Conservation (phyloP, 2,329 filamentous ascomycete species). For the Hypoxylon sp. region DNA sequence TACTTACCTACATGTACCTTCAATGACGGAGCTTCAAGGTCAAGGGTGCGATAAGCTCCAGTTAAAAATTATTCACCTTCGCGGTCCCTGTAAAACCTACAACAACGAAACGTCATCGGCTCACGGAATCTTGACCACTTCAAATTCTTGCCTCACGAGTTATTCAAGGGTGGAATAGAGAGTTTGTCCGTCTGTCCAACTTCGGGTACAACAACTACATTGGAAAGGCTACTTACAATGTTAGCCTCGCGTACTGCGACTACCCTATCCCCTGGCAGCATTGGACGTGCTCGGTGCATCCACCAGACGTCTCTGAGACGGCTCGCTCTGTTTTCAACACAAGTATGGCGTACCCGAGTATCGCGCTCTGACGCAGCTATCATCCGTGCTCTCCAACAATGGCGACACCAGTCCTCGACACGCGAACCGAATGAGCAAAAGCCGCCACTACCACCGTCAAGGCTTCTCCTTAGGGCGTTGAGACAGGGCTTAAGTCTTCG, state of each 20-base stretch:
- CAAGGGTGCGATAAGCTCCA: slow-evolving; percentile 17
- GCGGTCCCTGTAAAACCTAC: not conserved
- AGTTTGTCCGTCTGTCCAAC: not conserved
- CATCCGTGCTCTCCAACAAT: slow-evolving; percentile 44
- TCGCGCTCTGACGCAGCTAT: slow-evolving; percentile 30
- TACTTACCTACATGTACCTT: not conserved
- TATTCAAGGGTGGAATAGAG: not conserved
- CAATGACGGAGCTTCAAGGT: not conserved
- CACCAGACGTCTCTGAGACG: slow-evolving; percentile 32
- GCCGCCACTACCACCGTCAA: slow-evolving; percentile 49
- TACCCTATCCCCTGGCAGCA: slow-evolving; percentile 37
- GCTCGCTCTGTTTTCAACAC: slow-evolving; percentile 23
- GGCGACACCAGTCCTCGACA: slow-evolving; percentile 49
- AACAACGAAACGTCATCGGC: slow-evolving; percentile 23
- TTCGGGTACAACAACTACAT: not conserved
- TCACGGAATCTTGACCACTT: not conserved
- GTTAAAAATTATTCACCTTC: slow-evolving; percentile 7
- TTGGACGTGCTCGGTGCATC: slow-evolving; percentile 41
- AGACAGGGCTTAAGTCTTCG: slow-evolving; percentile 56
- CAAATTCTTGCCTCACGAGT: slow-evolving; percentile 1
- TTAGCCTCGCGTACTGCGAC: slow-evolving; percentile 41
- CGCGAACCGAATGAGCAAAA: slow-evolving; percentile 43
- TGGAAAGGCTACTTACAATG: slow-evolving; percentile 35
- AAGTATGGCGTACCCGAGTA: slow-evolving; percentile 16
- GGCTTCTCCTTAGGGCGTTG: slow-evolving; percentile 52